These are phyloP conservation scores for Aspergillus glaucus DNA, from an alignment of 2,329 filamentous ascomycete species.

Conservation along the genomic window DNA sequence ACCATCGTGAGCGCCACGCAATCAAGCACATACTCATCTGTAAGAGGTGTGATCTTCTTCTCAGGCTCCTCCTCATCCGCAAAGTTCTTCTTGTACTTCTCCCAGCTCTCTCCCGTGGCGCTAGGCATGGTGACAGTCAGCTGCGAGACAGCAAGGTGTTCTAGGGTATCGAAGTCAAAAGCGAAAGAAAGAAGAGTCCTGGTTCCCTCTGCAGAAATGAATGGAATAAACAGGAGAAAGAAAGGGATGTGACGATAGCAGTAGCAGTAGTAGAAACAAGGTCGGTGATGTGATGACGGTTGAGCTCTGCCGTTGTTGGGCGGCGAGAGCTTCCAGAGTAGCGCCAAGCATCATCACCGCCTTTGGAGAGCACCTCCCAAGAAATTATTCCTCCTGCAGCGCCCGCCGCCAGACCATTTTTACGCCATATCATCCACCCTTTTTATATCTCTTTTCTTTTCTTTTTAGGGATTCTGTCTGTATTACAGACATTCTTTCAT, in stretches of 20 bases:
- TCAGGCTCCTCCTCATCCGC: slow-evolving; percentile 95
- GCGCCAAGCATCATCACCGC: slow-evolving; percentile 36
- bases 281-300: slow-evolving; percentile 18
- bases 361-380: slow-evolving; percentile 27
- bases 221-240: background rate
- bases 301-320: slow-evolving; percentile 31
- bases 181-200: slow-evolving; percentile 2
- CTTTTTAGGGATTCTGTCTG: slow-evolving; percentile 19
- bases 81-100: slow-evolving; percentile 97
- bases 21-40: slow-evolving; percentile 71
- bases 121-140: slow-evolving; percentile 64
- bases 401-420: slow-evolving; percentile 16
- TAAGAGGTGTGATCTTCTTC: slow-evolving; percentile 98
- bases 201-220: no score
- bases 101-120: slow-evolving; percentile 90
- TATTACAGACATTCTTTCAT: slow-evolving; percentile 25
- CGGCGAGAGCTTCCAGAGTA: slow-evolving; percentile 25
- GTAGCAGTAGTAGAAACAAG: slow-evolving; percentile 10
- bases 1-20: no score
- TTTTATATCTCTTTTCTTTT: slow-evolving; percentile 16
- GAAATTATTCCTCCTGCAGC: slow-evolving; percentile 30
- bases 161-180: slow-evolving; percentile 2
- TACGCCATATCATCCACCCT: slow-evolving; percentile 16
- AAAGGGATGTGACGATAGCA: slow-evolving; percentile 16
- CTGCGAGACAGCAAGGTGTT: slow-evolving; percentile 14